Evolutionary conservation across 345 rosid genomes (phyloP).

Genomic region (Psidium friedrichsthalianum): DNA sequence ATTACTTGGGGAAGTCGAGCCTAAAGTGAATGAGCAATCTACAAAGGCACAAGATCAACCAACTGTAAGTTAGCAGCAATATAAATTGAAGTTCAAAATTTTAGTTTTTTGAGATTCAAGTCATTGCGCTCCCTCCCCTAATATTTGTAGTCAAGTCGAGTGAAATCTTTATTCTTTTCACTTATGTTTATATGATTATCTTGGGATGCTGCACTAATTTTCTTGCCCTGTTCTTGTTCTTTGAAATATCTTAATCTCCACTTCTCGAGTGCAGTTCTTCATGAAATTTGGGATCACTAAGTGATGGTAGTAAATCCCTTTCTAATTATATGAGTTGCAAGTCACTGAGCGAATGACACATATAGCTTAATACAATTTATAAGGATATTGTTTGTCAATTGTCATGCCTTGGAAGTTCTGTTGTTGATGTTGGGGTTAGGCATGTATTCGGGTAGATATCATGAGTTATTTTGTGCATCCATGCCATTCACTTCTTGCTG

Average conservation of each 20-base stretch:
- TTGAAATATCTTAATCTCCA: neutral
- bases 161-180: neutral
- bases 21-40: slow-evolving; percentile 66
- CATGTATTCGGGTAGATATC: neutral
- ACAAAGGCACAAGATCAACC: slow-evolving; percentile 58
- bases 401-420: neutral
- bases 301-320: neutral
- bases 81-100: neutral
- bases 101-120: neutral
- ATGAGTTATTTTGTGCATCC: neutral
- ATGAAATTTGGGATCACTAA: neutral
- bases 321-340: neutral
- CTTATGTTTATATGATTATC: neutral
- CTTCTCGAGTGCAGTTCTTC: neutral
- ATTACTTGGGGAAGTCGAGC: slow-evolving; percentile 82
- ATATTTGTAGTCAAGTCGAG: neutral
- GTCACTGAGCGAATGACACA: neutral
- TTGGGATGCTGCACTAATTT: neutral
- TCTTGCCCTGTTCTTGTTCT: neutral
- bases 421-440: neutral
- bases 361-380: neutral
- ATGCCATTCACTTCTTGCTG: neutral
- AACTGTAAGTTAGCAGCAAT: slow-evolving; percentile 33
- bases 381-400: neutral
- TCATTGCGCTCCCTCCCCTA: neutral